Conservation (phyloP, 139 green algal genomes). For the Ettlia oleoabundans region DNA sequence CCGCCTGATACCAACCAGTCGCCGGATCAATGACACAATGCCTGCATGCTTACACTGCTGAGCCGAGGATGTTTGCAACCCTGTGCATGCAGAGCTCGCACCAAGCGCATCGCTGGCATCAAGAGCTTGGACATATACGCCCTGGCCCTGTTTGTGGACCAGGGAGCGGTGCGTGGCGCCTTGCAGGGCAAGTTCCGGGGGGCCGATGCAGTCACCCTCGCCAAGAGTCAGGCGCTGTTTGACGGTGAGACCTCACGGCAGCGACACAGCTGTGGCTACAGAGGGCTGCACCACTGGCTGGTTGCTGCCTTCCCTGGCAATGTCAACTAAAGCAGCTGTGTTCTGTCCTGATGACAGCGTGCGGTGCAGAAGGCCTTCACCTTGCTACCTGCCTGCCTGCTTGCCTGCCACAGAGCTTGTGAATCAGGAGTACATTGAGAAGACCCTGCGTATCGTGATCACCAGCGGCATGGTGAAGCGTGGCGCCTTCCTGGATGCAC, state of each 20-base stretch:
- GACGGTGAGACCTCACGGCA: constrained; percentile 40
- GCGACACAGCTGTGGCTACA: neutral
- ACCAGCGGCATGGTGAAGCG: constrained; percentile 58
- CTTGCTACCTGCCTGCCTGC: neutral
- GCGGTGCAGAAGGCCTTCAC: neutral
- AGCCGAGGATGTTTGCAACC: too few relatives aligned
- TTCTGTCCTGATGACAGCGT: too few relatives aligned
- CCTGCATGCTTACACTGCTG: too few relatives aligned
- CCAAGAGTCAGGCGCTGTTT: constrained; percentile 47
- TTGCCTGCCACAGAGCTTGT: constrained; percentile 47
- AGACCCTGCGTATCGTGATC: constrained; percentile 75
- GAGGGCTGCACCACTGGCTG: too few relatives aligned
- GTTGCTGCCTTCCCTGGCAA: too few relatives aligned
- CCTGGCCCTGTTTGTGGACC: constrained; percentile 74
- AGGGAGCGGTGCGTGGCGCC: constrained; percentile 47
- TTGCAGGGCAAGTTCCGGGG: constrained; percentile 50
- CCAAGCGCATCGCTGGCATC: constrained; percentile 46
- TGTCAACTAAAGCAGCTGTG: too few relatives aligned
- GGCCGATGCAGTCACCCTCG: constrained; percentile 12
- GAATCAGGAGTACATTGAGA: constrained; percentile 51
- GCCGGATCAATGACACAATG: too few relatives aligned
- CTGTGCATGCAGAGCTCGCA: constrained; percentile 6
- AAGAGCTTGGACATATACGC: constrained; percentile 61
- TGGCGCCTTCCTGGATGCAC: constrained; percentile 62
- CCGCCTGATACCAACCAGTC: too few relatives aligned